phyloP scores from a whole-genome alignment of 306 rosid genomes.

The Heteromeles arbutifolia region DNA sequence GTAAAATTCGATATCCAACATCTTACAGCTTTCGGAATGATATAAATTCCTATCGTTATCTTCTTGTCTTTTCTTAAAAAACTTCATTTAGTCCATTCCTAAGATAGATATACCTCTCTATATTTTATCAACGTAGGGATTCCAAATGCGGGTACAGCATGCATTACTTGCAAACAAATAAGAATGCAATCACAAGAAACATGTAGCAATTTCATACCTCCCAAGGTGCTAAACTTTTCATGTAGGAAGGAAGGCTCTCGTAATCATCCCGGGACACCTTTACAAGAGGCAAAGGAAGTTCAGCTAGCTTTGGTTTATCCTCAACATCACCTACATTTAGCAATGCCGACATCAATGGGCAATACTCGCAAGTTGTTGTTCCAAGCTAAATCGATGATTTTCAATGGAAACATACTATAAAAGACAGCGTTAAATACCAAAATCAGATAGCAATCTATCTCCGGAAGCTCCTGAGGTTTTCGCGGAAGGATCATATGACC shows the following conservation, averaged over 20 bases:
- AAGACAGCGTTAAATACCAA: conserved; percentile 22
- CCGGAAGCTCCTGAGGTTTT: conserved; percentile 13
- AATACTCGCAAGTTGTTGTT: background rate
- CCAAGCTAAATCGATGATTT: background rate
- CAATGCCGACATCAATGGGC: background rate
- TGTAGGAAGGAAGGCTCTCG: conserved; percentile 69
- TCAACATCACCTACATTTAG: conserved; percentile 27
- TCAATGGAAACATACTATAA: background rate
- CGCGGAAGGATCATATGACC: conserved; percentile 17
- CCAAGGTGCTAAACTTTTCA: conserved; percentile 81
- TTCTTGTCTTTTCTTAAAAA: background rate
- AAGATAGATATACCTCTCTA: background rate
- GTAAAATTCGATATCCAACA: background rate
- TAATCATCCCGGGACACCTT: conserved; percentile 50
- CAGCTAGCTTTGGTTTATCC: conserved; percentile 25
- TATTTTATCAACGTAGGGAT: background rate
- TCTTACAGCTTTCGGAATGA: background rate
- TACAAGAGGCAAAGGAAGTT: conserved; percentile 30
- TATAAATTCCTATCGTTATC: background rate
- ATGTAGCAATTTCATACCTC: conserved; percentile 50
- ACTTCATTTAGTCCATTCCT: background rate
- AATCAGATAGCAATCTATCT: conserved; percentile 19
- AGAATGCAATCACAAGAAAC: conserved; percentile 1
- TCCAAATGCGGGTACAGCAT: background rate
- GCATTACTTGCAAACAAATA: background rate